Evolutionary conservation across 805 yeast species (phyloP), one percentile per base, ranked within the genome.

Genomic region (Grigorovia humatica): DNA sequence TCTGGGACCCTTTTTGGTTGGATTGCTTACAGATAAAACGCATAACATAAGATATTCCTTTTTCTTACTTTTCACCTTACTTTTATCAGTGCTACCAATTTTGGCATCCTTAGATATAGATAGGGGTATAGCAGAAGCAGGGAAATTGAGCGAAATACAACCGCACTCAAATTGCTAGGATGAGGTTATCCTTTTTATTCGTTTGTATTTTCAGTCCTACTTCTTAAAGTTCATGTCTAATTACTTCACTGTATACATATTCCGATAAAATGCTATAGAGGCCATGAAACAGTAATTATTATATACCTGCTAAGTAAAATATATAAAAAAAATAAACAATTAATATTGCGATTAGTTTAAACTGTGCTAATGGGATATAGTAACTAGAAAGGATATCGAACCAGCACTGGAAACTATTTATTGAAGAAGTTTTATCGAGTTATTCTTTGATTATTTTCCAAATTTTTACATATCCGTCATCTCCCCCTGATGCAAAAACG

Each of bases 401-500:
- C 4, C 38, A 9, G 15, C 15, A 32, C 8, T n/a, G n/a, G n/a
- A 32, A 32, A 32, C 27, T 11, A 32, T 32, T 3, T 13, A 32
- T 11, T 32, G 15, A 32, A 9, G 38, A 32, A 32, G 15, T 32
- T 8, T 32, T 32, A 27, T 6, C 27, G 27, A 32, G 38, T 44
- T 49, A 52, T 15, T 56, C 56, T 55, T 60, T 70, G 59, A 65
- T 49, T 1, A 66, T 63, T n/a, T 79, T 82, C 89, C 88, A 85
- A 7, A 88, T 74, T 52, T 81, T 80, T 3, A 88, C 82, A 9
- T 74, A 67, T 18, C 78, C 75, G 64, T 90, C 96, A 65, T 89
- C 96, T 15, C 95, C 88, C 43, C 88, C 89, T 19, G 91, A 82
- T 7, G 88, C 93, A 79, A 90, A 82, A 67, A 82, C 69, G 12